Evolutionary conservation across 1,284 basidiomycete genomes (phyloP).

Genomic region (Leccinum colubrinum): DNA sequence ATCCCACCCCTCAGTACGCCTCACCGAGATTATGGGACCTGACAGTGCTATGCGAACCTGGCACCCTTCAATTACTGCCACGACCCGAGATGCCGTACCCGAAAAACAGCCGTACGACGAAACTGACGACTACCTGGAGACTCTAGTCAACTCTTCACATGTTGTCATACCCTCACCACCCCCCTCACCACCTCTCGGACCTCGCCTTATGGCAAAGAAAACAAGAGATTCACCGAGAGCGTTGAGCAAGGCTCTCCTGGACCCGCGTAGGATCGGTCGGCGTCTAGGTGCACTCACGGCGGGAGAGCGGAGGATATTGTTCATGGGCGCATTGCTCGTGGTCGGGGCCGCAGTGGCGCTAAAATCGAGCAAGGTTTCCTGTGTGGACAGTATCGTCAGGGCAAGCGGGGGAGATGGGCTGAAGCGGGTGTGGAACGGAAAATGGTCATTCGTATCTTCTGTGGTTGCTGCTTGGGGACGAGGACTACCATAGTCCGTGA

Average conservation of each 20-base stretch:
- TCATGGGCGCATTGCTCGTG: slow-evolving; percentile 62
- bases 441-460: slow-evolving; percentile 25
- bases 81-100: neutral
- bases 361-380: slow-evolving; percentile 17
- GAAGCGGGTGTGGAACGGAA: slow-evolving; percentile 26
- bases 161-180: slow-evolving; percentile 49
- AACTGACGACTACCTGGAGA: slow-evolving; percentile 57
- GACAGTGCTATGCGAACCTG: slow-evolving; percentile 48
- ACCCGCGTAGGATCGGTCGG: slow-evolving; percentile 20
- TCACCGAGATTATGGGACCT: slow-evolving; percentile 70
- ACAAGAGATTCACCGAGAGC: slow-evolving; percentile 7
- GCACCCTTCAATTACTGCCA: slow-evolving; percentile 16
- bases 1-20: slow-evolving; percentile 41
- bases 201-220: slow-evolving; percentile 17
- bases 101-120: slow-evolving; percentile 14
- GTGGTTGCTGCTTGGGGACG: slow-evolving; percentile 29
- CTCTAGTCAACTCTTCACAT: slow-evolving; percentile 55
- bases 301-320: slow-evolving; percentile 45
- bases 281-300: slow-evolving; percentile 31
- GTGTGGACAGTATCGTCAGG: slow-evolving; percentile 17
- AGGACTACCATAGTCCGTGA: slow-evolving; percentile 20
- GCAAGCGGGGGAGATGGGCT: slow-evolving; percentile 19
- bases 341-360: slow-evolving; percentile 67
- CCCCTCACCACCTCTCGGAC: slow-evolving; percentile 18
- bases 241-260: slow-evolving; percentile 28